Evolutionary conservation across 2,329 filamentous ascomycete genomes (phyloP).

Genomic region (Penicillium paneum): DNA sequence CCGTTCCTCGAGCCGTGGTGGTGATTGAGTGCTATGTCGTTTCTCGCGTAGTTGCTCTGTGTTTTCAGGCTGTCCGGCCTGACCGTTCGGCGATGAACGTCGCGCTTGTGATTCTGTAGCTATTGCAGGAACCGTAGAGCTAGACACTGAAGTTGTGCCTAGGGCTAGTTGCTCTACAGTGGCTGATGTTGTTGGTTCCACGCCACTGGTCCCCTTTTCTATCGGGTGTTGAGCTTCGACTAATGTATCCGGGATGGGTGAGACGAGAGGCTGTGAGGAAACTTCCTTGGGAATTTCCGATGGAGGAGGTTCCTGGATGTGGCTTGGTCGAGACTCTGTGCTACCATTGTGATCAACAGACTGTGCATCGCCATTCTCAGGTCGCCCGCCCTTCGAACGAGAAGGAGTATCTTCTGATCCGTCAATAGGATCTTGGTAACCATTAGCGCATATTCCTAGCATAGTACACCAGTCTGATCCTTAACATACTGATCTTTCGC

Average conservation of each 20-base stretch:
- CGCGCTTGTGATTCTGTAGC: background rate
- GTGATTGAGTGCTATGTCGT: constrained; percentile 7
- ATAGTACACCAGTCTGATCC: background rate
- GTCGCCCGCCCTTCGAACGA: background rate
- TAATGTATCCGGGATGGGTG: background rate
- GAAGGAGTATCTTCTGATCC: constrained; percentile 5
- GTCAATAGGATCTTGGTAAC: constrained; percentile 14
- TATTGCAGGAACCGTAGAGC: background rate
- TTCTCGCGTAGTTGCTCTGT: background rate
- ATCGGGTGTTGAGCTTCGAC: background rate
- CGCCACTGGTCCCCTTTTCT: background rate
- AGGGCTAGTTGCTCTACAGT: background rate
- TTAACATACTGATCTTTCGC: constrained; percentile 33
- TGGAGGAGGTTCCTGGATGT: background rate
- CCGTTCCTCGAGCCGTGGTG: background rate
- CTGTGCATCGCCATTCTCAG: background rate
- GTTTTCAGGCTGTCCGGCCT: background rate
- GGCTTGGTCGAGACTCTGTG: background rate
- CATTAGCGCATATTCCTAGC: constrained; percentile 7
- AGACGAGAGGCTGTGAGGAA: background rate
- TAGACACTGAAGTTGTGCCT: background rate
- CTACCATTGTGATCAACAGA: constrained; percentile 6
- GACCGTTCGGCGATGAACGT: background rate
- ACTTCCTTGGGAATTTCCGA: background rate
- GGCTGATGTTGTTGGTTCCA: background rate